Evolutionary conservation across 2,329 filamentous ascomycete genomes (phyloP), one percentile per base, ranked within the genome.

Genomic region (Stromatinia cepivora): DNA sequence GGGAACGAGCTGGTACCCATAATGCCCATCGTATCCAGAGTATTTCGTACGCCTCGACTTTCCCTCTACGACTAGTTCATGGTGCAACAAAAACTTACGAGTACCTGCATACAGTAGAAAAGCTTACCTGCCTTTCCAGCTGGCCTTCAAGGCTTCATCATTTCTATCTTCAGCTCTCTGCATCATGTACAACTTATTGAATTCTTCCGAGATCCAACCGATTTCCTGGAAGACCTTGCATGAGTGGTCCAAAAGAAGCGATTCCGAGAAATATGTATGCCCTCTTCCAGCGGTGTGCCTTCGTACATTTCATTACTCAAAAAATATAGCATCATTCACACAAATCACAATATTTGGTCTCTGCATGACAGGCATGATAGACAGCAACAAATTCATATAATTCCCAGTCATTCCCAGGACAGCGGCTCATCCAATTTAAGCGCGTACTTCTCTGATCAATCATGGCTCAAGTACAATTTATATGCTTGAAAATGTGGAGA

Each of bases 361-460:
- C 6, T 62, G 53, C 65, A 67, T 67, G 63, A 67, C 22, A 39
- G 42, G 46, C 61, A 63, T 39, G 45, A 50, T 2, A 34, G 20
- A 42, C 58, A n/a, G 13, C n/a, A 13, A 34, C 42, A 36, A 31
- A 25, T n/a, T 48, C 58, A 62, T 62, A 34, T 63, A 50, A 36
- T 63, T 50, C 28, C 58, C 45, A 45, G 54, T 67, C 54, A 53
- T 67, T 67, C 66, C 66, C 66, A 67, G 56, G 34, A n/a, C 31
- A 62, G 56, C 66, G 66, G 66, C 66, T 67, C 66, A 36, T 53
- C 13, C 45, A 50, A 31, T 54, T 64, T 68, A 68, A 63, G 58
- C 66, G 66, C 66, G 36, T 63, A 56, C 20, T 42, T 52, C 50
- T 50, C 45, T 20, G n/a, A 11, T 62, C 59, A 36, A 25, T 50